These are phyloP conservation scores for Evernia prunastri DNA, from an alignment of 495 filamentous ascomycete species.

Conservation along the genomic window DNA sequence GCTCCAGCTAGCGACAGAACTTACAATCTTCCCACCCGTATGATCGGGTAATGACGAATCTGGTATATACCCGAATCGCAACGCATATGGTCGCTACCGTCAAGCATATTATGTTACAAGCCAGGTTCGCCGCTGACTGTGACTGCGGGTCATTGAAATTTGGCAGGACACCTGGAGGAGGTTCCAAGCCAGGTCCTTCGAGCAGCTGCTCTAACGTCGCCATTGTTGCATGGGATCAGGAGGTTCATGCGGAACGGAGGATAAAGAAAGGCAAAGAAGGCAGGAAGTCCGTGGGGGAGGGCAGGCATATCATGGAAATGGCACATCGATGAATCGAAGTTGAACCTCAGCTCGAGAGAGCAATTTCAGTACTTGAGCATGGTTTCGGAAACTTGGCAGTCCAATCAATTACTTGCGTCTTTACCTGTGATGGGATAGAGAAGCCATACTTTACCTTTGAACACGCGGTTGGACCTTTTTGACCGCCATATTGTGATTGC, in stretches of 20 bases:
- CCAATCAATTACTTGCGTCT: neutral
- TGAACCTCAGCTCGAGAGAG: neutral
- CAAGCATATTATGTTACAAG: conserved; percentile 11
- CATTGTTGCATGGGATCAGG: neutral
- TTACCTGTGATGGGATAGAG: neutral
- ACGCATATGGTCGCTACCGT: neutral
- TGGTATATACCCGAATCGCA: conserved; percentile 4
- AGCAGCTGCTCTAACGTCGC: neutral
- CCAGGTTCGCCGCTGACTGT: conserved; percentile 5
- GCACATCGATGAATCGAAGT: neutral
- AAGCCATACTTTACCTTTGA: neutral
- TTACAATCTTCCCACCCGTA: conserved; percentile 9
- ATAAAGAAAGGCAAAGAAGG: neutral
- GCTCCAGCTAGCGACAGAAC: neutral
- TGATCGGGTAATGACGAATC: neutral
- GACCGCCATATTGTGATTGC: neutral
- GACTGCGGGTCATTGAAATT: conserved; percentile 1
- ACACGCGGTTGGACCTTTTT: neutral
- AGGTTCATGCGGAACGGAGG: neutral
- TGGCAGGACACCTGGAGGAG: conserved; percentile 2
- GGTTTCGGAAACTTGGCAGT: neutral
- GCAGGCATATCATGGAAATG: neutral
- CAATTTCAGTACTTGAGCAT: neutral
- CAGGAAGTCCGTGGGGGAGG: neutral
- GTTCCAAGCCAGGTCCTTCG: neutral